Percentiles rank a stretch among this genome's conserved stretches.
Evolutionary conservation across 768 basidiomycete genomes (phyloP).

Genomic region (Epithele typhae): DNA sequence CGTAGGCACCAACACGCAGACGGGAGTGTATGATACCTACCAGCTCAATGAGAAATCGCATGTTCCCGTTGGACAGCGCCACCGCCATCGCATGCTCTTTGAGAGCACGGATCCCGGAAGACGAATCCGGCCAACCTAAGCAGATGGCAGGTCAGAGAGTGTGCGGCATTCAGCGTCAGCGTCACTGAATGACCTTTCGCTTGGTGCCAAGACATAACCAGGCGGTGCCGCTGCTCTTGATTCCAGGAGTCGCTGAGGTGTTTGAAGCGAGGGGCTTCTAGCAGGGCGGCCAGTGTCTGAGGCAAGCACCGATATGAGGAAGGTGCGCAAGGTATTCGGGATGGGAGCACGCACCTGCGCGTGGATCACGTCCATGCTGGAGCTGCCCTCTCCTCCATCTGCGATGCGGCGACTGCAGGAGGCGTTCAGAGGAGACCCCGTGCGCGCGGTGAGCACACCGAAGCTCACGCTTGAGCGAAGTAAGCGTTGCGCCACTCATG

Average conservation of each 20-base stretch:
- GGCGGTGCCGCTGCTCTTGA: slow-evolving; percentile 35
- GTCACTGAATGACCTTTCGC: slow-evolving; percentile 40
- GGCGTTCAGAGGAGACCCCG: slow-evolving; percentile 3
- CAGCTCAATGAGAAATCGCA: slow-evolving; percentile 56
- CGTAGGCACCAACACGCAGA: background rate
- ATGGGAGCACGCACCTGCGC: slow-evolving; percentile 35
- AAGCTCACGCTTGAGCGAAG: slow-evolving; percentile 38
- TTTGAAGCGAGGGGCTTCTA: slow-evolving; percentile 44
- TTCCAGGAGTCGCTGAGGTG: slow-evolving; percentile 42
- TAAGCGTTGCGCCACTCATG: slow-evolving; percentile 56
- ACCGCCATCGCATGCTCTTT: slow-evolving; percentile 47
- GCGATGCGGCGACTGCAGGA: slow-evolving; percentile 37
- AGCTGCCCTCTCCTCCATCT: slow-evolving; percentile 39
- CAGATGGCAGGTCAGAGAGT: background rate
- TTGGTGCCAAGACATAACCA: slow-evolving; percentile 56
- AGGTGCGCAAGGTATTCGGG: background rate
- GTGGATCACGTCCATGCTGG: slow-evolving; percentile 52
- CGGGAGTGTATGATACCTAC: slow-evolving; percentile 23
- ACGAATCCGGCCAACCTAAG: slow-evolving; percentile 55
- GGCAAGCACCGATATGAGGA: background rate
- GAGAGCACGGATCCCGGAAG: slow-evolving; percentile 43
- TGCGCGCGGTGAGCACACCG: too few species aligned
- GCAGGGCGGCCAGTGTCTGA: slow-evolving; percentile 54
- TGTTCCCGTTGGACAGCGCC: slow-evolving; percentile 59
- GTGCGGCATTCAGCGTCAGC: too few species aligned